A percentile compares a stretch with the other conserved stretches of the same genome.
phyloP scores from a whole-genome alignment of 306 rosid species.

The Canavalia ensiformis region DNA sequence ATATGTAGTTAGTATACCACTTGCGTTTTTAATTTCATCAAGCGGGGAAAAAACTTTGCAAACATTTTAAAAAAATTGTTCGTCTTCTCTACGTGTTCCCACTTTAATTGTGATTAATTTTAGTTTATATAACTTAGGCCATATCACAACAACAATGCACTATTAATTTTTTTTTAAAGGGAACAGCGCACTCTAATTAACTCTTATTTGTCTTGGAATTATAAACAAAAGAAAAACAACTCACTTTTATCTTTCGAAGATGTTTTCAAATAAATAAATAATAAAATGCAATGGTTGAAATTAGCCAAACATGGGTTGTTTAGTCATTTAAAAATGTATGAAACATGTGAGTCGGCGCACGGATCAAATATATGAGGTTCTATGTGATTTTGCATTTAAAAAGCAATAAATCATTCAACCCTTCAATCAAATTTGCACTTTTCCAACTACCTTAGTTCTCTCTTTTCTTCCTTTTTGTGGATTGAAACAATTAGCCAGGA shows the following conservation, averaged over 20 bases:
- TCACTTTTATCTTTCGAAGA: neutral
- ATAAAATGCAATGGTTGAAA: constrained; percentile 30
- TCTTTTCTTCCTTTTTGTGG: constrained; percentile 10
- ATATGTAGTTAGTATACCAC: no score
- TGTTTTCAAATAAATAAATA: neutral
- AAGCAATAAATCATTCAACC: constrained; percentile 25
- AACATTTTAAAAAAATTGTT: no score
- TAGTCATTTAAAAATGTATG: neutral
- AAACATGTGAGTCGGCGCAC: constrained; percentile 2
- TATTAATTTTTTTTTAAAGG: no score
- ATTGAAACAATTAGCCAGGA: constrained; percentile 4
- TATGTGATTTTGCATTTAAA: constrained; percentile 9
- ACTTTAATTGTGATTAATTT: no score
- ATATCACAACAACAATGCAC: no score
- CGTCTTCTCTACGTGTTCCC: no score
- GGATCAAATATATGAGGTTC: constrained; percentile 15
- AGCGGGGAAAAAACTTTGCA: no score
- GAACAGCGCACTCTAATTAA: neutral
- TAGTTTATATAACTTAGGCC: no score
- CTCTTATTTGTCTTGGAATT: neutral
- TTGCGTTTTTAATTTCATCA: no score
- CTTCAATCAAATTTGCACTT: constrained; percentile 30
- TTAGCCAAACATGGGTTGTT: neutral
- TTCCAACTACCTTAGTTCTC: constrained; percentile 20
- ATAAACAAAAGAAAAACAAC: neutral